phyloP scores from a whole-genome alignment of 1,284 basidiomycete genomes.

The Rhodotorula sp. region DNA sequence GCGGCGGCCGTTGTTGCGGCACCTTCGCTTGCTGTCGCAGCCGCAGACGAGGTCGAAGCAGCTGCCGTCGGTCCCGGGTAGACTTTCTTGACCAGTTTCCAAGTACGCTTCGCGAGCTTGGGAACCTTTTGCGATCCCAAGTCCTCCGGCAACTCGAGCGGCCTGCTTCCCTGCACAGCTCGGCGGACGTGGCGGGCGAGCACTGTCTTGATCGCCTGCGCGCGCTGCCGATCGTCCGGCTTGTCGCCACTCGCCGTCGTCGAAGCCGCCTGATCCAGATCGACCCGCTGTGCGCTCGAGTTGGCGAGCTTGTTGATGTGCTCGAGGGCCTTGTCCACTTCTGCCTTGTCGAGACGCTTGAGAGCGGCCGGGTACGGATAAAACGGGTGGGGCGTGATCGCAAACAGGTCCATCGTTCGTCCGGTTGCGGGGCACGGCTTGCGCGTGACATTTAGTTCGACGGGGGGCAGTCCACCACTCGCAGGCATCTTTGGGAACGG shows the following conservation, averaged over 20 bases:
- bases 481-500: not conserved
- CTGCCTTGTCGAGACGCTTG: not conserved
- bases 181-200: not conserved
- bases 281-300: not conserved
- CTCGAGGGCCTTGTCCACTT: not conserved
- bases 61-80: not conserved
- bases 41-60: not conserved
- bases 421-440: not conserved
- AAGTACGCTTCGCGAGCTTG: not conserved
- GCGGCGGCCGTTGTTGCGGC: too few species aligned
- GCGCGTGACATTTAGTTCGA: not conserved
- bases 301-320: not conserved
- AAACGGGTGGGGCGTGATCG: slow-evolving; percentile 10
- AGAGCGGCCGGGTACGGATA: slow-evolving; percentile 1
- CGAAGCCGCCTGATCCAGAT: too few species aligned
- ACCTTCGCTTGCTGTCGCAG: not conserved
- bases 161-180: not conserved
- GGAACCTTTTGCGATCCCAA: not conserved
- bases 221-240: not conserved
- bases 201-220: not conserved
- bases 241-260: not conserved
- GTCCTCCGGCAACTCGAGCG: not conserved
- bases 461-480: not conserved
- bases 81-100: not conserved
- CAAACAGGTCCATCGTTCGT: not conserved